Percentiles rank a stretch among this genome's conserved stretches.
Conservation (phyloP, 345 rosid species). For the Firmiana major region DNA sequence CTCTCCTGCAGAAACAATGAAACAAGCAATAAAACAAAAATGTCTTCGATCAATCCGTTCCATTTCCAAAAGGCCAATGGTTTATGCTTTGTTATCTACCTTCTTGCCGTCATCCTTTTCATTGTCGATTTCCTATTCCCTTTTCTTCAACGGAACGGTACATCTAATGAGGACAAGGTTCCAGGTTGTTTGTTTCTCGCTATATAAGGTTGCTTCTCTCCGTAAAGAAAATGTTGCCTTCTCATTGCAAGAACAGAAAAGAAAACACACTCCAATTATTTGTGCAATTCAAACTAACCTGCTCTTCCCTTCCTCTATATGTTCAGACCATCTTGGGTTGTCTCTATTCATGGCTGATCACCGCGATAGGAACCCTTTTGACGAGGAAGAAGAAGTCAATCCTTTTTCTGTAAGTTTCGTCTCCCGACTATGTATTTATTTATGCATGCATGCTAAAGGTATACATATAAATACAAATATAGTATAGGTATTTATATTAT, state of each 20-base stretch:
- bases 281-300: too few species aligned
- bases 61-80: background rate
- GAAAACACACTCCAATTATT: too few species aligned
- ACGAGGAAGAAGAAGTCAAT: slow-evolving; percentile 66
- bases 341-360: slow-evolving; percentile 58
- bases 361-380: slow-evolving; percentile 74
- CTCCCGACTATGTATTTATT: background rate
- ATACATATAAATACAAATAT: too few species aligned
- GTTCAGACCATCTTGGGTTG: background rate
- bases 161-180: background rate
- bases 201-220: background rate
- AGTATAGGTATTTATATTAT: too few species aligned
- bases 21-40: background rate
- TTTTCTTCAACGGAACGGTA: background rate
- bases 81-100: background rate
- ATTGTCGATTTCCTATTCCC: background rate
- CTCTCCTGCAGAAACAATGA: background rate
- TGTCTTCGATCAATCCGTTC: background rate
- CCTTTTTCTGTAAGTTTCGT: slow-evolving; percentile 73
- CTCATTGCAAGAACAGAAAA: background rate
- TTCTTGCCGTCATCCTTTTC: background rate
- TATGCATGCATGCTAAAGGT: too few species aligned
- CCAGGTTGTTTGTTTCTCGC: background rate
- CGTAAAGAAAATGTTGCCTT: background rate
- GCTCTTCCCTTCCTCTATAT: background rate